Evolutionary conservation across 352 stramenopile species (phyloP), one percentile per base, ranked within the genome.

Genomic region (Saprolegnia parasitica): DNA sequence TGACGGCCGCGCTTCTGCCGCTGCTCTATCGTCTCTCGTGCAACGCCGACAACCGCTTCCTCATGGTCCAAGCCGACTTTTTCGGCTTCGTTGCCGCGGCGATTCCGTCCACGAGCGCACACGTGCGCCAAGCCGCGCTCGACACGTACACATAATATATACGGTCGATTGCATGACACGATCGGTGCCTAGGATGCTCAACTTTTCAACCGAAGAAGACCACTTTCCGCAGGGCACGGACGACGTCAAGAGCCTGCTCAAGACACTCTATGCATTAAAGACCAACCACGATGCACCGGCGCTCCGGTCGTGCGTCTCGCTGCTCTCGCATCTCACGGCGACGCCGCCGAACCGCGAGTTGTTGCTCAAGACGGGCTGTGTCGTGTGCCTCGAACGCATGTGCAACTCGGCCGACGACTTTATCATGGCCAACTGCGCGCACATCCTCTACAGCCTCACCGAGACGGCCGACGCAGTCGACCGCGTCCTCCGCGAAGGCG

Each of bases 391-490:
- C 23, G 81, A 83, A 57, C 76, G 61, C n/a, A 57, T 68, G 20
- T 68, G 61, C 32, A 68, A 74, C 42, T 71, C 78, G 37, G 71
- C 77, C 26, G 77, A 81, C 21, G 78, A 78, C 2, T 89, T 81
- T 45, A 72, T 88, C 18, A 67, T 88, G 56, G 81, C 82, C 61
- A 93, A 93, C 72, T 89, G 75, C 39, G 79, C 81, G 35, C 88
- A 80, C 50, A 79, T 93, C 39, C 83, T 85, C 47, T 91, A 88
- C 46, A 77, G 77, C 16, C 72, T 93, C 18, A 88, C 81, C 0
- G 73, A 81, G 2, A 86, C 85, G 0, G 76, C 88, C 20, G 82
- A 91, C 56, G 83, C 83, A 0, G 87, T 81, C 35, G 83, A 93
- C 67, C 78, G 84, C 49, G 77, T 93, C 21, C 74, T 88, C n/a